These are phyloP conservation scores for Exophiala bonariae DNA, from an alignment of 2,329 filamentous ascomycete genomes.

Conservation along the genomic window DNA sequence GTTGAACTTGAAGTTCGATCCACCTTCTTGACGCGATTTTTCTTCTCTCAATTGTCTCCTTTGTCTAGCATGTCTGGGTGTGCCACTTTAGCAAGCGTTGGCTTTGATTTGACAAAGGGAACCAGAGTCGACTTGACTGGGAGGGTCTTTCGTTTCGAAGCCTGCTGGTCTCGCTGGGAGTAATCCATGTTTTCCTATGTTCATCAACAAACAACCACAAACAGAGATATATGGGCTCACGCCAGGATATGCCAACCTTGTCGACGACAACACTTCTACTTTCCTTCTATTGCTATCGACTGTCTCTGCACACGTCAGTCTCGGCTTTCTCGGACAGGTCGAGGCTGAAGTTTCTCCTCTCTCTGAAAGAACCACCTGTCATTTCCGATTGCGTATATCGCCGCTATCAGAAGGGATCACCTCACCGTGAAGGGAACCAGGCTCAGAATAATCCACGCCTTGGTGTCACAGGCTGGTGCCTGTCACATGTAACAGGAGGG, in stretches of 20 bases:
- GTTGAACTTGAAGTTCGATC: conserved; percentile 10
- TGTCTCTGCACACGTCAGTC: not conserved
- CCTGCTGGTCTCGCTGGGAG: conserved; percentile 25
- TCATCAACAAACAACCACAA: conserved; percentile 14
- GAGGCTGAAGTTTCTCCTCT: not conserved
- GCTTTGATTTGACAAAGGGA: conserved; percentile 19
- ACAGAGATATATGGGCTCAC: conserved; percentile 27
- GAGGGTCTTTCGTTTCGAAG: conserved; percentile 19
- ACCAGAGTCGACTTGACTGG: conserved; percentile 15
- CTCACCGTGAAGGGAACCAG: conserved; percentile 14
- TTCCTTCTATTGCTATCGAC: conserved; percentile 2
- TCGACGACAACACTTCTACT: conserved; percentile 11
- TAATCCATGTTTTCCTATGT: conserved; percentile 22
- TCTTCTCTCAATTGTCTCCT: conserved; percentile 15
- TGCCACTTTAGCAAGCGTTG: conserved; percentile 30
- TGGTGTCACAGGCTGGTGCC: no score
- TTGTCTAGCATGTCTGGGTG: conserved; percentile 21
- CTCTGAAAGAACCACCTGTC: conserved; percentile 13
- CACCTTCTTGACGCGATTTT: not conserved
- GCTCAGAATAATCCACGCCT: not conserved
- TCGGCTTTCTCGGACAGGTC: conserved; percentile 3
- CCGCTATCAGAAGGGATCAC: not conserved
- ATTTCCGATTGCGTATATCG: conserved; percentile 13
- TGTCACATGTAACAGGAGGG: conserved; percentile 8
- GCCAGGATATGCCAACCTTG: conserved; percentile 23